Percentiles rank a stretch among this genome's conserved stretches.
Evolutionary conservation across 371 early-diverging fungal genomes (phyloP).

Genomic region (Rhizopus delemar): DNA sequence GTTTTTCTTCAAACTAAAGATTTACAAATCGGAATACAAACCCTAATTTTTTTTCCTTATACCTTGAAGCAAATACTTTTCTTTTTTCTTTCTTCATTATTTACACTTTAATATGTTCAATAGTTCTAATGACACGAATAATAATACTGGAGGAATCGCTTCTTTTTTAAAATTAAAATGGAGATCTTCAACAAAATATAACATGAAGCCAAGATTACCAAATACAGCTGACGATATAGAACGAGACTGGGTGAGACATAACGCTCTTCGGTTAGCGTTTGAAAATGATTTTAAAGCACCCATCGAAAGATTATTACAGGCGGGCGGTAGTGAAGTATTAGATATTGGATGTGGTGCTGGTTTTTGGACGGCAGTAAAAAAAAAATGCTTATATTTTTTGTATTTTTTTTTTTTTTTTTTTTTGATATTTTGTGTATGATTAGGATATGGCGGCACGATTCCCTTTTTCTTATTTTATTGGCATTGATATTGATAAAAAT

Average conservation of each 20-base stretch:
- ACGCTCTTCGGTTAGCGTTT: slow-evolving; percentile 44
- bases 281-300: slow-evolving; percentile 51
- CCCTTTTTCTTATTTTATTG: slow-evolving; percentile 46
- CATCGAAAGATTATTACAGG: slow-evolving; percentile 32
- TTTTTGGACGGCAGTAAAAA: slow-evolving; percentile 45
- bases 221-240: slow-evolving; percentile 39
- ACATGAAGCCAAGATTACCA: slow-evolving; percentile 16
- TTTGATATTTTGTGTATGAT: not conserved
- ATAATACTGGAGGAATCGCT: not conserved
- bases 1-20: too few species aligned
- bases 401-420: too few species aligned
- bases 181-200: slow-evolving; percentile 27
- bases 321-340: slow-evolving; percentile 46
- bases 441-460: slow-evolving; percentile 47
- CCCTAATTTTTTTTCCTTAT: too few species aligned
- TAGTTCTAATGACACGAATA: not conserved
- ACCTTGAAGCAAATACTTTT: too few species aligned
- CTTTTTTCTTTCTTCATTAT: not conserved
- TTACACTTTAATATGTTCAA: not conserved
- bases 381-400: not conserved
- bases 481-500: slow-evolving; percentile 45
- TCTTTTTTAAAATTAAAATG: slow-evolving; percentile 29
- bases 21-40: too few species aligned
- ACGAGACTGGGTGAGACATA: slow-evolving; percentile 45
- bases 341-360: slow-evolving; percentile 51